A percentile compares a stretch with the other conserved stretches of the same genome.
Conservation (phyloP, 2,329 filamentous ascomycete species). For the Tolypocladium paradoxum region DNA sequence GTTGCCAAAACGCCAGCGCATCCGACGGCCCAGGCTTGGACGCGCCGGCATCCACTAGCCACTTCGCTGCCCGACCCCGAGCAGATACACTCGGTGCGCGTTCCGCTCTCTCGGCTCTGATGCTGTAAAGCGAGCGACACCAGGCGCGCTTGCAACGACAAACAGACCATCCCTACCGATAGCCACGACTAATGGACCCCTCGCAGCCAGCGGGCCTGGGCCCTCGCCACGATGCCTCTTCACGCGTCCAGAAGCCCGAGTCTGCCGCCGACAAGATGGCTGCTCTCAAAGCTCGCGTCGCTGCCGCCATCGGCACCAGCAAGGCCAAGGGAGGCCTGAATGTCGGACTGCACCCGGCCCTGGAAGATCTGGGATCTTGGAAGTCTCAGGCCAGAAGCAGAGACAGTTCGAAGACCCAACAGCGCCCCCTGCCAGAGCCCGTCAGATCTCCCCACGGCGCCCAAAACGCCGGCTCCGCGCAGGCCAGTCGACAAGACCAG, state of each 20-base stretch:
- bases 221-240: conserved; percentile 42
- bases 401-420: conserved; percentile 11
- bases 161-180: neutral
- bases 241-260: conserved; percentile 44
- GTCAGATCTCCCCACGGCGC: conserved; percentile 7
- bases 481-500: conserved; percentile 6
- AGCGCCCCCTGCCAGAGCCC: conserved; percentile 6
- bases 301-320: conserved; percentile 55
- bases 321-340: conserved; percentile 59
- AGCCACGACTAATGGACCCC: conserved; percentile 34
- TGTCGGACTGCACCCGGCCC: conserved; percentile 66
- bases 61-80: neutral
- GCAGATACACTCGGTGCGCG: neutral
- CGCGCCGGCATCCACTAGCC: neutral
- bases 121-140: neutral
- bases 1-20: neutral
- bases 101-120: neutral
- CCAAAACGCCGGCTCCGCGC: conserved; percentile 4
- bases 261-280: conserved; percentile 58
- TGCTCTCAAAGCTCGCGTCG: conserved; percentile 68
- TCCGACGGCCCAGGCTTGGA: neutral
- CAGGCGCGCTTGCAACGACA: neutral
- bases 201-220: conserved; percentile 40
- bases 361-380: conserved; percentile 46
- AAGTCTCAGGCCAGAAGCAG: conserved; percentile 30